Conservation (phyloP, 2,329 filamentous ascomycete species). For the Clarireedia sp. region DNA sequence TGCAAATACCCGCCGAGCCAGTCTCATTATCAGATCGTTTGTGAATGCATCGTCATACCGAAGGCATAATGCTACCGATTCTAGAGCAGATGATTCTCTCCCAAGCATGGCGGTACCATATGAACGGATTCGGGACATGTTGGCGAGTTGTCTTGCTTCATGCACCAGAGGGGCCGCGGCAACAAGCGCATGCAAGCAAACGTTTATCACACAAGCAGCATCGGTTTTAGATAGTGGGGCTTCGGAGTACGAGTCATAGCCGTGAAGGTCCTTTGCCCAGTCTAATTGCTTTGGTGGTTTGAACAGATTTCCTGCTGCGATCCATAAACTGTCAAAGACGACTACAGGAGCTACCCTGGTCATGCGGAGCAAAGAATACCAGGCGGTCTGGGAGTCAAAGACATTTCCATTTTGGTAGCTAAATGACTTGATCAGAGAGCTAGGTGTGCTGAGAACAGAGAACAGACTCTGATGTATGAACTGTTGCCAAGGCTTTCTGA, state of each 20-base stretch:
- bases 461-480: conserved; percentile 60
- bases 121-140: conserved; percentile 52
- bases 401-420: conserved; percentile 40
- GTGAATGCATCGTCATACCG: conserved; percentile 57
- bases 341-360: conserved; percentile 48
- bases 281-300: conserved; percentile 37
- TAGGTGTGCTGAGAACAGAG: conserved; percentile 51
- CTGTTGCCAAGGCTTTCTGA: conserved; percentile 41
- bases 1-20: conserved; percentile 51
- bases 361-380: conserved; percentile 55
- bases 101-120: conserved; percentile 36
- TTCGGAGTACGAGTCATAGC: conserved; percentile 1
- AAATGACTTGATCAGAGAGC: conserved; percentile 49
- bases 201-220: conserved; percentile 34
- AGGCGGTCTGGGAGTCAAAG: conserved; percentile 53
- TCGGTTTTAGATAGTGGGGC: conserved; percentile 22
- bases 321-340: conserved; percentile 58
- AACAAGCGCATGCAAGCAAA: conserved; percentile 55
- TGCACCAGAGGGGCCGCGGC: conserved; percentile 42
- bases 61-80: conserved; percentile 44
- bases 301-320: conserved; percentile 50
- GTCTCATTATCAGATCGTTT: conserved; percentile 49
- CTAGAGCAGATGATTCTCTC: conserved; percentile 38
- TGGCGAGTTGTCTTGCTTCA: conserved; percentile 36
- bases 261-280: conserved; percentile 18